Evolutionary conservation across 2,329 filamentous ascomycete genomes (phyloP).

Genomic region (Microdochium paspali): DNA sequence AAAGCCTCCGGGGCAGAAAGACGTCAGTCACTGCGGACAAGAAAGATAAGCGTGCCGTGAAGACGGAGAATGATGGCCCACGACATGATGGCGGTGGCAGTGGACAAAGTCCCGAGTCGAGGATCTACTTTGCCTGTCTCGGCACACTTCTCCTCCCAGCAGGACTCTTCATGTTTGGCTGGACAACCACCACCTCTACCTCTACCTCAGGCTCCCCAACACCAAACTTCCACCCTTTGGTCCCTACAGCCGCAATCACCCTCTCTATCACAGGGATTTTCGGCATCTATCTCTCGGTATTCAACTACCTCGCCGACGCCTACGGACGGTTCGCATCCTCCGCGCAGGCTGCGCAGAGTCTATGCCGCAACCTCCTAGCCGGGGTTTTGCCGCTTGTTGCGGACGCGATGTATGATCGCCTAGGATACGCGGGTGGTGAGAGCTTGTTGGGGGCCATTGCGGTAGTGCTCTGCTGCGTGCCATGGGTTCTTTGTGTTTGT

Average conservation of each 20-base stretch:
- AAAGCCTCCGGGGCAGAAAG: no score
- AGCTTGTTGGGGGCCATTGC: conserved; percentile 69
- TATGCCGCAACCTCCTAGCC: conserved; percentile 75
- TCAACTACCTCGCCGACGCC: conserved; percentile 86
- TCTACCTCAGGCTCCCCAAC: no score
- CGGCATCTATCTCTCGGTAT: conserved; percentile 76
- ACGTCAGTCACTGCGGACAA: no score
- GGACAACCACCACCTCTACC: conserved; percentile 41
- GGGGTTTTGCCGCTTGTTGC: conserved; percentile 76
- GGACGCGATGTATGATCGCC: conserved; percentile 57
- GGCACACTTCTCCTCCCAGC: conserved; percentile 66
- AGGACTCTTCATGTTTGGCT: conserved; percentile 75
- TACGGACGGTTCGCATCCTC: conserved; percentile 81
- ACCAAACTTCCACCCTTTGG: conserved; percentile 58
- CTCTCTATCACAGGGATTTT: conserved; percentile 81
- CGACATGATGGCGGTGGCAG: no score
- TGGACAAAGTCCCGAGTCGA: no score
- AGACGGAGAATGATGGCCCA: no score
- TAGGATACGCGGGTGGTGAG: conserved; percentile 64
- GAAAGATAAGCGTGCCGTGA: no score
- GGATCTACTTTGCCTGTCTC: conserved; percentile 51
- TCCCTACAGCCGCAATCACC: conserved; percentile 58
- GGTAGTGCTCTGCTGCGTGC: conserved; percentile 62
- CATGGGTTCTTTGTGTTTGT: conserved; percentile 75
- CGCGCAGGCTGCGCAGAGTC: conserved; percentile 77